These are phyloP conservation scores for Komagataella kurtzmanii DNA, from an alignment of 805 yeast genomes.

Conservation along the genomic window DNA sequence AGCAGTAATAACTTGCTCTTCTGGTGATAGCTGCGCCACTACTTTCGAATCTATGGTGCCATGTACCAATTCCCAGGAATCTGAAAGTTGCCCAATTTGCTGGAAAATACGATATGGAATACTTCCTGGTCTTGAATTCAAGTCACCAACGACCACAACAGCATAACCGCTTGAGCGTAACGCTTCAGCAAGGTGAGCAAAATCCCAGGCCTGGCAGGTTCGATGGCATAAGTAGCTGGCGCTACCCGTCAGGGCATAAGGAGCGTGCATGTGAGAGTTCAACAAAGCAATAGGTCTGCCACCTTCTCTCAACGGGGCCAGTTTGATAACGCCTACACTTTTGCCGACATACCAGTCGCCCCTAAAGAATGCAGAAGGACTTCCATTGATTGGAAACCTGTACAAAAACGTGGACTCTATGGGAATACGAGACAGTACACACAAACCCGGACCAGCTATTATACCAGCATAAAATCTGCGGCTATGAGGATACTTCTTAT, in stretches of 20 bases:
- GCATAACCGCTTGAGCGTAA: slow-evolving; percentile 68
- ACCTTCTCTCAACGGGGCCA: slow-evolving; percentile 34
- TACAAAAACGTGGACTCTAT: slow-evolving; percentile 68
- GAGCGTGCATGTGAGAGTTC: slow-evolving; percentile 97
- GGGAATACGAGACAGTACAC: slow-evolving; percentile 72
- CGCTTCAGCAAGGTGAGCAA: slow-evolving; percentile 49
- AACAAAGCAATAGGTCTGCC: slow-evolving; percentile 58
- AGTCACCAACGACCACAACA: slow-evolving; percentile 83
- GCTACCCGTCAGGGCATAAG: slow-evolving; percentile 72
- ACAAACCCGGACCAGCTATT: slow-evolving; percentile 86
- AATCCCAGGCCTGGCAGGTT: slow-evolving; percentile 94
- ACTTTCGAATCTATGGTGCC: slow-evolving; percentile 29
- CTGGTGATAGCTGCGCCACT: slow-evolving; percentile 33
- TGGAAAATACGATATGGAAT: slow-evolving; percentile 69
- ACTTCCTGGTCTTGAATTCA: slow-evolving; percentile 81
- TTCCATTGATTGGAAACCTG: slow-evolving; percentile 83
- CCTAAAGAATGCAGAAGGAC: slow-evolving; percentile 84
- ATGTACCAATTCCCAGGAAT: slow-evolving; percentile 69
- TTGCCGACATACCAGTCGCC: slow-evolving; percentile 99
- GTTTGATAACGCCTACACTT: slow-evolving; percentile 60
- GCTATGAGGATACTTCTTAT: slow-evolving; percentile 39
- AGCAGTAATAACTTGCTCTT: slow-evolving; percentile 53
- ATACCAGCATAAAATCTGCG: slow-evolving; percentile 76
- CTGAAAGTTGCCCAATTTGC: slow-evolving; percentile 51
- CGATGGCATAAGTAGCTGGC: slow-evolving; percentile 86